Percentiles rank a stretch among this genome's conserved stretches.
These are phyloP conservation scores for Fraxinus albicans DNA, from an alignment of 305 asterid genomes.

Conservation along the genomic window DNA sequence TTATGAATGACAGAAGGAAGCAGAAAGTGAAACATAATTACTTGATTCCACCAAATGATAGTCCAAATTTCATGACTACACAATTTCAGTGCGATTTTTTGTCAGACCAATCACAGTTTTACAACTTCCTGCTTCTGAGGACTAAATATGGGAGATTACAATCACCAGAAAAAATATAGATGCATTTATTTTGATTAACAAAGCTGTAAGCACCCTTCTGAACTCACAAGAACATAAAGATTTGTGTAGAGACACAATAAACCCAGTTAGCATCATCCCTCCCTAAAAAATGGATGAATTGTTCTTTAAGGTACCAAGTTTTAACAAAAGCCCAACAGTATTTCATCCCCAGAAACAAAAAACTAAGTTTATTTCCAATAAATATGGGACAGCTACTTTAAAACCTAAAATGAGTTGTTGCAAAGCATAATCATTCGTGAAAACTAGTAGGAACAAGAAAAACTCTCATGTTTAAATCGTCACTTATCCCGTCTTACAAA, in stretches of 20 bases:
- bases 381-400: background rate
- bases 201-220: background rate
- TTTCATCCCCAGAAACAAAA: background rate
- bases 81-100: background rate
- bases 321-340: background rate
- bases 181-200: background rate
- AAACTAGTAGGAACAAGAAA: background rate
- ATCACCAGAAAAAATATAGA: background rate
- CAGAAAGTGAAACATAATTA: background rate
- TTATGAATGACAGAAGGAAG: background rate
- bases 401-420: background rate
- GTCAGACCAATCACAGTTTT: background rate
- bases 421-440: background rate
- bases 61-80: background rate
- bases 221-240: background rate
- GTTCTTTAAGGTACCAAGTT: background rate
- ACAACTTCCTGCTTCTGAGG: background rate
- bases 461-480: background rate
- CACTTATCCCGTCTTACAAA: background rate
- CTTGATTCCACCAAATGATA: background rate
- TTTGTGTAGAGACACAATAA: background rate
- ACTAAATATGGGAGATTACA: background rate
- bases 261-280: background rate
- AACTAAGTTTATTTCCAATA: background rate
- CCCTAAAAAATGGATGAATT: background rate